These are phyloP conservation scores for Exophiala calicioides DNA, from an alignment of 2,329 filamentous ascomycete species.

Conservation along the genomic window DNA sequence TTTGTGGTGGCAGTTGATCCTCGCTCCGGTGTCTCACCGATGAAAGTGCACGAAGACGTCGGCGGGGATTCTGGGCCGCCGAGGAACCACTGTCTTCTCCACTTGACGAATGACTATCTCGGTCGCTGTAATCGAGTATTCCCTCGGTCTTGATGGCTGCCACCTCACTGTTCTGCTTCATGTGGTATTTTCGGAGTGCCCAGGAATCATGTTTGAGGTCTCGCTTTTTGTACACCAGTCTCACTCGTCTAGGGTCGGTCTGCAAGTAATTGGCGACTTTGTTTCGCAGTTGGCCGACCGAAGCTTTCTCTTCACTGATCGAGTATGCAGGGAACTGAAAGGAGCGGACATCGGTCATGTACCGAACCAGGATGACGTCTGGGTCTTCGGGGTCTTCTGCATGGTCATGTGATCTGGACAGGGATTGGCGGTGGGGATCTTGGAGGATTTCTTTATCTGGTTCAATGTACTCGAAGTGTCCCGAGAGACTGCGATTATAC, in stretches of 20 bases:
- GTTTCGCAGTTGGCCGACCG: conserved; percentile 44
- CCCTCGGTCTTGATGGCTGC: conserved; percentile 47
- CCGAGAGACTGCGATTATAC: conserved; percentile 22
- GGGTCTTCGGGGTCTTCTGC: conserved; percentile 40
- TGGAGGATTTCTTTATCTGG: conserved; percentile 26
- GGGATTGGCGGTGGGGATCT: conserved; percentile 21
- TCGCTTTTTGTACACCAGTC: conserved; percentile 50
- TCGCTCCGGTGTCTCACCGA: conserved; percentile 26
- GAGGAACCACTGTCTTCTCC: conserved; percentile 23
- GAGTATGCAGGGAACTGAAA: conserved; percentile 49
- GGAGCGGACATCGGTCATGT: conserved; percentile 44
- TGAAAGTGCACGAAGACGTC: conserved; percentile 25
- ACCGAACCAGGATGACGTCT: conserved; percentile 47
- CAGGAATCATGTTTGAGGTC: conserved; percentile 44
- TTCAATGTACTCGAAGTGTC: conserved; percentile 31
- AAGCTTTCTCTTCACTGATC: conserved; percentile 48
- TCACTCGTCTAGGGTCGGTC: conserved; percentile 41
- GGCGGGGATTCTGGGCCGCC: conserved; percentile 18
- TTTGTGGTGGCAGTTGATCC: conserved; percentile 18
- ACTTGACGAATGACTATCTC: conserved; percentile 27
- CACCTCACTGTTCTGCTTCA: conserved; percentile 52
- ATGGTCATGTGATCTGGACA: conserved; percentile 8
- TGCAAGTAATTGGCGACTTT: conserved; percentile 42
- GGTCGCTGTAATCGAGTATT: conserved; percentile 27
- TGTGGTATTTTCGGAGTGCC: conserved; percentile 44